Evolutionary conservation across 2,329 filamentous ascomycete species (phyloP), one percentile per base, ranked within the genome.

Genomic region (Epichloe coenophiala): DNA sequence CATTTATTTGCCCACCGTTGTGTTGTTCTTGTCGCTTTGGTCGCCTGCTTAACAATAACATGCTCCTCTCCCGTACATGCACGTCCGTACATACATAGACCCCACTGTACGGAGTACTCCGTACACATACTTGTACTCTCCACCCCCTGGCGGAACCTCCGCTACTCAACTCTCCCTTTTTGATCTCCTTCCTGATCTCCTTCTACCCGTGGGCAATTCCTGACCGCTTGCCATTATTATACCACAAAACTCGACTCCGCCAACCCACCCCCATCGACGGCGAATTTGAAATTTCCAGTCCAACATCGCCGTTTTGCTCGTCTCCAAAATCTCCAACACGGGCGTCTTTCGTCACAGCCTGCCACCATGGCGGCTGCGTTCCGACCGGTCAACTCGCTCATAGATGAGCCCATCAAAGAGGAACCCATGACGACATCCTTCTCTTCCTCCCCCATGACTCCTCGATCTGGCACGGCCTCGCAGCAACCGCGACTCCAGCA

Each of bases 351-450:
- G 41, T 38, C 38, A 23, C 15, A 19, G 33, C 27, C 33, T 48
- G 49, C 49, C 52, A 49, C 52, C 52, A 75, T 75, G 73, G 72
- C 73, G 57, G 68, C 71, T 52, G 61, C 71, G 38, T 75, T 76
- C 51, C 68, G 70, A 55, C 68, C 73, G 33, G 72, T 75, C 54
- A 76, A 75, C 58, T 68, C 68, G 48, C 62, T 68, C 51, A 54
- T 62, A 48, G 58, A 60, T 49, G 61, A 64, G 41, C 57, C 61
- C 47, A 62, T 63, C 41, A 58, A 56, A 50, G 63, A 68, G 54
- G 62, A 68, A 57, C 58, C 61, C 53, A 68, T 68, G 65, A 61
- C 63, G 55, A 62, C 68, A 55, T 19, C 37, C 48, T 66, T 64
- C 47, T 58, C 63, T 44, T 59, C 63, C 33, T 47, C 50, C 11